These are phyloP conservation scores for Starmerella floris DNA, from an alignment of 805 yeast species.

Conservation along the genomic window DNA sequence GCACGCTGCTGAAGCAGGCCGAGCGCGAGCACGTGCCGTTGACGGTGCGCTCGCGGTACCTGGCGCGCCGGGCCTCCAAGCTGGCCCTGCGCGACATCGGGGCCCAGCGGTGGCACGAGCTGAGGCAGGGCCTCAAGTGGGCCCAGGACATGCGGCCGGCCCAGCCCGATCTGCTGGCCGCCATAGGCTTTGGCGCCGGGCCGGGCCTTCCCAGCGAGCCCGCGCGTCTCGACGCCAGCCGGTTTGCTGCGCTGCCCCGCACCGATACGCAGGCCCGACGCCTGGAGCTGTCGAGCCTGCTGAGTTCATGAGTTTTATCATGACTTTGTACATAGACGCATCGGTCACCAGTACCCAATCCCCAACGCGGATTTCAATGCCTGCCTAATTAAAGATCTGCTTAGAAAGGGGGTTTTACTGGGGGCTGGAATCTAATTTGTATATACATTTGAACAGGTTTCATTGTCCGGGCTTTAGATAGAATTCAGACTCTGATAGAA, in stretches of 20 bases:
- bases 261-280: slow-evolving; percentile 1
- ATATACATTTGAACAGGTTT: too few species aligned
- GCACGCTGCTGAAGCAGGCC: slow-evolving; percentile 14
- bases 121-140: slow-evolving; percentile 7
- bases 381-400: too few species aligned
- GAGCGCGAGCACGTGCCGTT: slow-evolving; percentile 9
- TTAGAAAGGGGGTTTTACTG: too few species aligned
- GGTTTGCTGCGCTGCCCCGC: slow-evolving; percentile 10
- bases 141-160: background rate
- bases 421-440: too few species aligned
- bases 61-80: slow-evolving; percentile 6
- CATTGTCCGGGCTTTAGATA: too few species aligned
- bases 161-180: slow-evolving; percentile 1
- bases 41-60: slow-evolving; percentile 12
- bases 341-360: too few species aligned
- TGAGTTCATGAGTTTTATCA: background rate
- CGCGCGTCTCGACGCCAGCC: background rate
- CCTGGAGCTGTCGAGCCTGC: background rate
- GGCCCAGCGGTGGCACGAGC: slow-evolving; percentile 1
- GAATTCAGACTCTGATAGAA: too few species aligned
- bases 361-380: too few species aligned
- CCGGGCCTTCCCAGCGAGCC: background rate
- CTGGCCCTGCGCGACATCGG: slow-evolving; percentile 8
- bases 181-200: slow-evolving; percentile 8
- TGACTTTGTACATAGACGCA: background rate